phyloP scores from a whole-genome alignment of 257 asterid species.

The Scutellaria minor region DNA sequence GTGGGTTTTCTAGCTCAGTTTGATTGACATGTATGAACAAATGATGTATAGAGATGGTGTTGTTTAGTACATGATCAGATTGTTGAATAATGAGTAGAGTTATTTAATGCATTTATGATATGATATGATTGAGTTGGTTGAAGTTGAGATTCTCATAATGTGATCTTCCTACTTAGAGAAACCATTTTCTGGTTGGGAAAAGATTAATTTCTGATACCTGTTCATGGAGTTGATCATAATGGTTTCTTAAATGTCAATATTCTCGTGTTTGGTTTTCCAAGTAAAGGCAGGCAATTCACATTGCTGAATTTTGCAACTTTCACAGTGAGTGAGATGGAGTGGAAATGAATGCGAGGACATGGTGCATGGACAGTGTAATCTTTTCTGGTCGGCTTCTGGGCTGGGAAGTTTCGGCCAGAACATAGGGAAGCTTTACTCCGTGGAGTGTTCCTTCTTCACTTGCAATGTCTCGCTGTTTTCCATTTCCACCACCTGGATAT shows the following conservation, averaged over 20 bases:
- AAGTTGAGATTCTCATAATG: slow-evolving; percentile 40
- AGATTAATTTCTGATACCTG: slow-evolving; percentile 1
- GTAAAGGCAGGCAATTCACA: slow-evolving; percentile 5
- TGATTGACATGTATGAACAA: slow-evolving; percentile 20
- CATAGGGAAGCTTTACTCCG: slow-evolving; percentile 45
- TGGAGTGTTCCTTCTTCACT: slow-evolving; percentile 38
- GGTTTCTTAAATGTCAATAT: slow-evolving; percentile 30
- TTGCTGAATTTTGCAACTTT: slow-evolving; percentile 34
- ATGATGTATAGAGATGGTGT: neutral
- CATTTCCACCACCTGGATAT: slow-evolving; percentile 64
- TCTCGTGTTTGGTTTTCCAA: slow-evolving; percentile 21
- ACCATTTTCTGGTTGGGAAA: slow-evolving; percentile 38
- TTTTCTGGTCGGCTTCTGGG: slow-evolving; percentile 57
- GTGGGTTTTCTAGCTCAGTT: slow-evolving; percentile 33
- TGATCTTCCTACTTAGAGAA: slow-evolving; percentile 32
- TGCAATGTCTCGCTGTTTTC: slow-evolving; percentile 64
- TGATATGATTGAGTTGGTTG: slow-evolving; percentile 44
- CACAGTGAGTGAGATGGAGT: slow-evolving; percentile 38
- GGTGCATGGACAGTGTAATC: slow-evolving; percentile 54
- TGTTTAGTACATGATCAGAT: slow-evolving; percentile 42
- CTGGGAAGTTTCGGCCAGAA: slow-evolving; percentile 50
- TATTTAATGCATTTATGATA: slow-evolving; percentile 36
- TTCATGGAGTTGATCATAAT: slow-evolving; percentile 31
- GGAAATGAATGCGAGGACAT: slow-evolving; percentile 64
- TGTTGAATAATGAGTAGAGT: slow-evolving; percentile 16